These are phyloP conservation scores for Scutellospora calospora DNA, from an alignment of 371 early-diverging fungal genomes.

Conservation along the genomic window DNA sequence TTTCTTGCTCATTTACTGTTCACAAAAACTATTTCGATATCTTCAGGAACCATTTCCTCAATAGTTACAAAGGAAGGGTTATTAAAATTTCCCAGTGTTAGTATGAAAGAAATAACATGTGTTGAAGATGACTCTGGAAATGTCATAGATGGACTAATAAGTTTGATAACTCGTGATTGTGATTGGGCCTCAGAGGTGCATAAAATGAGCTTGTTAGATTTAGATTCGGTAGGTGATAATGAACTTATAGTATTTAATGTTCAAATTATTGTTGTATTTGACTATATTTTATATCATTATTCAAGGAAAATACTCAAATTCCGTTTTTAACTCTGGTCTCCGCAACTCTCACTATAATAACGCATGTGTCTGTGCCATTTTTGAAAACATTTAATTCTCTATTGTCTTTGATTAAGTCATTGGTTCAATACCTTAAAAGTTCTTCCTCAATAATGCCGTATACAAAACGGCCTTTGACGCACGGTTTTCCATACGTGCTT, in stretches of 20 bases:
- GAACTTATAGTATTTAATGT: neutral
- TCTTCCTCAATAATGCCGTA: conserved; percentile 47
- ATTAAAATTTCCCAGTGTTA: conserved; percentile 60
- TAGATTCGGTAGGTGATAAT: conserved; percentile 42
- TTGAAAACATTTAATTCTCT: neutral
- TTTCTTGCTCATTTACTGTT: conserved; percentile 63
- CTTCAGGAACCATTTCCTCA: conserved; percentile 61
- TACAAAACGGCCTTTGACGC: conserved; percentile 56
- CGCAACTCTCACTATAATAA: conserved; percentile 63
- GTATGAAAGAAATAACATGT: neutral
- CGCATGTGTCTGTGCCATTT: conserved; percentile 48
- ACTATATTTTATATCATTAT: neutral
- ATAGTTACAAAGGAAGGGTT: conserved; percentile 62
- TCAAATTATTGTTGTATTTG: neutral
- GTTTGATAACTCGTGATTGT: conserved; percentile 51
- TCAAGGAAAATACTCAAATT: conserved; percentile 41
- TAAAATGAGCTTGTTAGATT: conserved; percentile 52
- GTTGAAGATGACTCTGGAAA: conserved; percentile 29
- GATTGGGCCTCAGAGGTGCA: conserved; percentile 67
- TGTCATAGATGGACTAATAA: conserved; percentile 54
- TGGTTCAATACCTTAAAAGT: conserved; percentile 49
- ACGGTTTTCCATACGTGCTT: conserved; percentile 64
- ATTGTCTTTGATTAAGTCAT: conserved; percentile 50
- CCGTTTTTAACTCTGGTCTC: conserved; percentile 55
- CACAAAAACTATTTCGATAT: conserved; percentile 54